phyloP scores from a whole-genome alignment of 768 basidiomycete species.

The Tulasnella calospora region DNA sequence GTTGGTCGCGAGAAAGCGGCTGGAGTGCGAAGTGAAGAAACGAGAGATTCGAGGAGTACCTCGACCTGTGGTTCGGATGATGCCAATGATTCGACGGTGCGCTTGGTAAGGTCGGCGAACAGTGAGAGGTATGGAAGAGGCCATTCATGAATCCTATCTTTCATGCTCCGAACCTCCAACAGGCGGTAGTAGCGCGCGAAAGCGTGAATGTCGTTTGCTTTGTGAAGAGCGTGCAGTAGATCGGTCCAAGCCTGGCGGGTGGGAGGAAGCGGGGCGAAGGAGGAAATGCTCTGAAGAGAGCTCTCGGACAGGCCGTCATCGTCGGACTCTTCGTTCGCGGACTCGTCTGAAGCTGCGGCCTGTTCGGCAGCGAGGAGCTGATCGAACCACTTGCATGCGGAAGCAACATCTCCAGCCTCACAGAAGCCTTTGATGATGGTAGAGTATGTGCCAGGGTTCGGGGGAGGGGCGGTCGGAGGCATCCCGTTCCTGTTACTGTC shows the following conservation, averaged over 20 bases:
- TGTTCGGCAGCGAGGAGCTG: slow-evolving; percentile 33
- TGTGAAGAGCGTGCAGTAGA: slow-evolving; percentile 7
- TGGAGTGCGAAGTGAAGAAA: neutral
- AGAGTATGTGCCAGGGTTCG: slow-evolving; percentile 59
- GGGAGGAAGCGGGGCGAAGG: slow-evolving; percentile 9
- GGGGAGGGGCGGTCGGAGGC: slow-evolving; percentile 39
- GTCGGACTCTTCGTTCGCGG: neutral
- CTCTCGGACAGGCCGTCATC: neutral
- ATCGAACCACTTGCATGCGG: slow-evolving; percentile 68
- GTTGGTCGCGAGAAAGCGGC: slow-evolving; percentile 2
- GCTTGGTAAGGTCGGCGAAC: slow-evolving; percentile 10
- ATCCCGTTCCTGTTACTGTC: slow-evolving; percentile 31
- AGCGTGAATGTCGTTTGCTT: neutral
- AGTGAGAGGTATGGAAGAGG: slow-evolving; percentile 10
- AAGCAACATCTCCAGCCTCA: slow-evolving; percentile 52
- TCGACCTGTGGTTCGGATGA: slow-evolving; percentile 3
- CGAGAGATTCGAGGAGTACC: slow-evolving; percentile 5
- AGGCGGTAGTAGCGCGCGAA: slow-evolving; percentile 11
- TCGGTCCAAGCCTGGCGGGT: slow-evolving; percentile 22
- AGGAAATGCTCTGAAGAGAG: neutral
- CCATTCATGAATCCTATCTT: neutral
- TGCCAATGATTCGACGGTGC: slow-evolving; percentile 6
- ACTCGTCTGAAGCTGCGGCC: neutral
- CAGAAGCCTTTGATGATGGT: slow-evolving; percentile 64
- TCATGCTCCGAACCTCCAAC: neutral